Evolutionary conservation across 345 rosid species (phyloP), one percentile per base, ranked within the genome.

Genomic region (Cardamine chenopodiifolia): DNA sequence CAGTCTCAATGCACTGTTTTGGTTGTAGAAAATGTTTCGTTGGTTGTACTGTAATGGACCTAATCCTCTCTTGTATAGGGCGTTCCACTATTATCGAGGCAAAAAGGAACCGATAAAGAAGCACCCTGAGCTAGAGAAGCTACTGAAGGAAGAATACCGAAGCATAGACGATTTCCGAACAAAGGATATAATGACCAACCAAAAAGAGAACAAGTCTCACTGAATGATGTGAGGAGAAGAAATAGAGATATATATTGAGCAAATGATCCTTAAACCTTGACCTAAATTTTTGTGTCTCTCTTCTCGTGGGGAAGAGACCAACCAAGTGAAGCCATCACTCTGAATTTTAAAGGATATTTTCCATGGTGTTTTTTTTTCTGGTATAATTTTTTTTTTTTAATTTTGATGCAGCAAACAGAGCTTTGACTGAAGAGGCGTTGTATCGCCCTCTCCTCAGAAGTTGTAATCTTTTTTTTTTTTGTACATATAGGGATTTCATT

Each of bases 41-140:
- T 22, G 57, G 32, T 35, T 32, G 71, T 54, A 26, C 8, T 22
- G 20, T 32, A 23, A 62, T 52, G 18, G 62, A 48, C 53, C 19
- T 35, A 47, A 45, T 62, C 28, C 3, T 49, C 23, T 59, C n/a
- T 20, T 62, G 62, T 66, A 64, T 82, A 95, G 99, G 98, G 99
- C 98, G 55, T 92, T 96, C 78, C 98, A 96, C 87, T 91, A 92
- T 84, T 96, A 86, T 31, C 83, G 96, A 29, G 88, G 82, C 47
- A 70, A 83, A 35, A 83, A 81, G 68, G 89, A 81, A 59, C 85
- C 83, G 11, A 50, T 92, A 32, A 82, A 76, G 85, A 89, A 90
- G 79, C 86, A 80, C 61, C 91, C 89, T 1, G 94, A 96, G 70
- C 72, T 92, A 80, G 96, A 96, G 78, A 90, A 81, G 79, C 75